Conservation (phyloP, 2,329 filamentous ascomycete species). For the Xylariaceae sp. region DNA sequence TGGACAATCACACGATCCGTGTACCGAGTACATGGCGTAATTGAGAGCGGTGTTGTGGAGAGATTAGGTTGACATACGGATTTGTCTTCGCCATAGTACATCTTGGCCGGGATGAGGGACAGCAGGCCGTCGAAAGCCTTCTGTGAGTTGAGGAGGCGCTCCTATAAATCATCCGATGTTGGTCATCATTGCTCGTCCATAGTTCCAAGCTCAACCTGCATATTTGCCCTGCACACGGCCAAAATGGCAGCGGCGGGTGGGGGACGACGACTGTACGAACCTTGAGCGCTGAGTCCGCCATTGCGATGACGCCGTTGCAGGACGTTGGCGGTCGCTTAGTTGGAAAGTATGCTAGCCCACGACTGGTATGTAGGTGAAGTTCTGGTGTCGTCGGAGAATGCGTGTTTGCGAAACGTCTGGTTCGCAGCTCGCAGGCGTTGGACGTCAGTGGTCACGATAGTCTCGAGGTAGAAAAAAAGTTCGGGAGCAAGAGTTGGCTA, state of each 20-base stretch:
- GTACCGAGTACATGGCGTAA: background rate
- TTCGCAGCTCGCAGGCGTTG: background rate
- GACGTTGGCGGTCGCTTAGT: background rate
- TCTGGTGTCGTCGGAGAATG: background rate
- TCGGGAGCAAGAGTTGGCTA: slow-evolving; percentile 8
- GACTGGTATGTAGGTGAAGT: background rate
- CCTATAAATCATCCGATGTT: slow-evolving; percentile 36
- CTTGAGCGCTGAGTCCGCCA: slow-evolving; percentile 47
- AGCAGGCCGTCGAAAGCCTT: slow-evolving; percentile 84
- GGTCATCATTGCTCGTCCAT: slow-evolving; percentile 19
- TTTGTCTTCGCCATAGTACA: slow-evolving; percentile 84
- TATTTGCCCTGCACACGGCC: background rate
- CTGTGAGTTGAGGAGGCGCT: slow-evolving; percentile 57
- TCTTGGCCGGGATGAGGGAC: slow-evolving; percentile 84
- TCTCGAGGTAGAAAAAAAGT: slow-evolving; percentile 19
- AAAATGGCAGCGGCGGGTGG: slow-evolving; percentile 18
- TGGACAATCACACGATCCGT: slow-evolving; percentile 13
- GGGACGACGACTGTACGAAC: slow-evolving; percentile 35
- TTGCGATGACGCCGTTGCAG: slow-evolving; percentile 18
- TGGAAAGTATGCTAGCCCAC: background rate
- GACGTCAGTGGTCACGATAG: background rate
- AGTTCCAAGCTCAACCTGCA: background rate
- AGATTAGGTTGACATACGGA: slow-evolving; percentile 56
- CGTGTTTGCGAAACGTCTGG: background rate
- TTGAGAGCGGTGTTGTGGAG: background rate